Percentiles rank a stretch among this genome's conserved stretches.
Evolutionary conservation across 129 eudicot genomes (phyloP).

Genomic region (Helianthus tuberosus): DNA sequence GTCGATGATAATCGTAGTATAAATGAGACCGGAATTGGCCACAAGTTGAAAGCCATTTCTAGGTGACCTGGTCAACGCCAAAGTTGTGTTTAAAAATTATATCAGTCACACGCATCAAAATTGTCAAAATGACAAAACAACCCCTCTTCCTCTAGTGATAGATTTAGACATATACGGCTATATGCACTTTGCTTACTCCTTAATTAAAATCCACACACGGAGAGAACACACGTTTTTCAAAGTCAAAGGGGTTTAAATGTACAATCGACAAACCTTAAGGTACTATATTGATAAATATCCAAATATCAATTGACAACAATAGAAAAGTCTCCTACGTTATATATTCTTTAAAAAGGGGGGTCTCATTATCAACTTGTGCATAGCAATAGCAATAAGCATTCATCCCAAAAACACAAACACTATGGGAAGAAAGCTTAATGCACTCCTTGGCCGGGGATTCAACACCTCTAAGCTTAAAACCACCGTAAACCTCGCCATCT

Average conservation of each 20-base stretch:
- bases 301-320: constrained; percentile 28
- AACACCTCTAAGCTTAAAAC: constrained; percentile 57
- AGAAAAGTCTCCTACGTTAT: constrained; percentile 36
- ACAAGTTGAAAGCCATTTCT: background rate
- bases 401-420: background rate
- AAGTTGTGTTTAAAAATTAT: background rate
- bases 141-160: constrained; percentile 5
- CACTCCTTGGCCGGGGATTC: constrained; percentile 60
- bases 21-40: constrained; percentile 9
- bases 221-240: background rate
- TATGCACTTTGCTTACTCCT: background rate
- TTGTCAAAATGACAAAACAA: constrained; percentile 6
- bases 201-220: background rate
- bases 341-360: constrained; percentile 8
- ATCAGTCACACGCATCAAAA: constrained; percentile 7
- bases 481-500: constrained; percentile 46
- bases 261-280: constrained; percentile 15
- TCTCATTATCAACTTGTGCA: constrained; percentile 22
- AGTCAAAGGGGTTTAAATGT: constrained; percentile 22
- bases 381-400: background rate
- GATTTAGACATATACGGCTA: background rate
- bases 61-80: background rate
- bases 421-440: constrained; percentile 80
- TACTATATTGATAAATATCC: background rate
- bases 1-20: background rate